Conservation (phyloP, 1,139 yeast species). For the Candida glucosophila region DNA sequence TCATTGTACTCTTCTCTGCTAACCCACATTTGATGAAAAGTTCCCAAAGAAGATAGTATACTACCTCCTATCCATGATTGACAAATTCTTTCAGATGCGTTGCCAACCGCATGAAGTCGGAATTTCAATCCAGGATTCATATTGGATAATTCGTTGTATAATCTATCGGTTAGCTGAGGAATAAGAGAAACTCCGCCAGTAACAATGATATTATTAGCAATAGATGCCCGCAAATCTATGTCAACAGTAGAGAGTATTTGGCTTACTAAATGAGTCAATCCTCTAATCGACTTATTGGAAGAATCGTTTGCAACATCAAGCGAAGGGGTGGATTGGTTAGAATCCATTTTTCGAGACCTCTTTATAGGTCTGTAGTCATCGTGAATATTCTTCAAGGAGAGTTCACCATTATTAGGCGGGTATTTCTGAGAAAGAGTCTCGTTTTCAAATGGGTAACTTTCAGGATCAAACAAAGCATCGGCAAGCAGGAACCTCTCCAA, state of each 20-base stretch:
- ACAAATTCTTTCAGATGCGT: constrained; percentile 70
- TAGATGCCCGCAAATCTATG: constrained; percentile 81
- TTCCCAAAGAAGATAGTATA: constrained; percentile 84
- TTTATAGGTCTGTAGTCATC: constrained; percentile 68
- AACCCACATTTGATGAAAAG: constrained; percentile 97
- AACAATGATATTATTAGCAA: constrained; percentile 85
- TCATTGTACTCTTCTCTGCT: constrained; percentile 87
- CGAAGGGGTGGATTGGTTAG: constrained; percentile 30
- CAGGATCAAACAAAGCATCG: constrained; percentile 68
- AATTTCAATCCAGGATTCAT: constrained; percentile 88
- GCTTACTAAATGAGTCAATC: constrained; percentile 63
- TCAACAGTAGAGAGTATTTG: constrained; percentile 66
- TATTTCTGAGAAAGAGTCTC: constrained; percentile 16
- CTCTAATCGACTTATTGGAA: constrained; percentile 22
- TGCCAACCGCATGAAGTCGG: constrained; percentile 83
- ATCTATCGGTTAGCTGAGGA: constrained; percentile 82
- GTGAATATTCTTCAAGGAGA: constrained; percentile 28
- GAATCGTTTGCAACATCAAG: constrained; percentile 14
- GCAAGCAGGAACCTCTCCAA: constrained; percentile 60
- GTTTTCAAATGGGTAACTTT: constrained; percentile 26
- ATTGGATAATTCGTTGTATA: constrained; percentile 63
- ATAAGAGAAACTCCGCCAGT: constrained; percentile 85
- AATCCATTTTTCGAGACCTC: constrained; percentile 42
- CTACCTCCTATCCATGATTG: constrained; percentile 97
- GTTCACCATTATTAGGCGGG: constrained; percentile 29